phyloP scores from a whole-genome alignment of 345 rosid genomes.

The Combretum micranthum region DNA sequence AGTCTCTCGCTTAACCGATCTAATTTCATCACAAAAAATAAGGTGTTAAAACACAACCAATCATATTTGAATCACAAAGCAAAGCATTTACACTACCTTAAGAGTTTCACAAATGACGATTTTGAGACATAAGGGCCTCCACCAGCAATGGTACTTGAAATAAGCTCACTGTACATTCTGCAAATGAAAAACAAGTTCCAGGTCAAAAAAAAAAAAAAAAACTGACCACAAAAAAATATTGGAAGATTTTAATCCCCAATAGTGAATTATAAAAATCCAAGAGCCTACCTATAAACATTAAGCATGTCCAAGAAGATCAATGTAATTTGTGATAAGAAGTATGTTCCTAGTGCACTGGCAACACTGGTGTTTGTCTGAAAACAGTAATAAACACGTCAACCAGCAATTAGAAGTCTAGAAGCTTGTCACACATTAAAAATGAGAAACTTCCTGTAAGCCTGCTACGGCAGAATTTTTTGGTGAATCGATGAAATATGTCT shows the following conservation, averaged over 20 bases:
- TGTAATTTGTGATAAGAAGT: slow-evolving; percentile 80
- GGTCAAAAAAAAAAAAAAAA: not conserved
- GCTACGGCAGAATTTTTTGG: too few relatives aligned
- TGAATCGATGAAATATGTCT: not conserved
- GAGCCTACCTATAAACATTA: slow-evolving; percentile 81
- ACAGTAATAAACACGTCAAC: slow-evolving; percentile 5
- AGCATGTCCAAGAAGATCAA: slow-evolving; percentile 96
- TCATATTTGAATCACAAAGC: not conserved
- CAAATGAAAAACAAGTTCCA: slow-evolving; percentile 7
- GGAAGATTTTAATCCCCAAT: not conserved
- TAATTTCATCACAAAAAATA: slow-evolving; percentile 29
- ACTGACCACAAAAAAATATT: slow-evolving; percentile 2
- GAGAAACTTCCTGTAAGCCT: too few relatives aligned
- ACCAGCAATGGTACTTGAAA: slow-evolving; percentile 81
- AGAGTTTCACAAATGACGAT: slow-evolving; percentile 84
- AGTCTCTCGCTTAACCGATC: slow-evolving; percentile 98
- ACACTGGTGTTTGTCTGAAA: slow-evolving; percentile 98
- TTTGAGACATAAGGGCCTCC: slow-evolving; percentile 92
- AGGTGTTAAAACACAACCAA: slow-evolving; percentile 1
- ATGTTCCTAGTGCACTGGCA: slow-evolving; percentile 88
- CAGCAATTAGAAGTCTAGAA: not conserved
- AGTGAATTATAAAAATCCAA: not conserved
- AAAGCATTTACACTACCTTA: slow-evolving; percentile 44
- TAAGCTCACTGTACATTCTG: slow-evolving; percentile 99
- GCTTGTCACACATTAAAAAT: too few relatives aligned